Base-by-base conservation (phyloP, 768 basidiomycete genomes). In the Coprinellus aureogranulatus region DNA sequence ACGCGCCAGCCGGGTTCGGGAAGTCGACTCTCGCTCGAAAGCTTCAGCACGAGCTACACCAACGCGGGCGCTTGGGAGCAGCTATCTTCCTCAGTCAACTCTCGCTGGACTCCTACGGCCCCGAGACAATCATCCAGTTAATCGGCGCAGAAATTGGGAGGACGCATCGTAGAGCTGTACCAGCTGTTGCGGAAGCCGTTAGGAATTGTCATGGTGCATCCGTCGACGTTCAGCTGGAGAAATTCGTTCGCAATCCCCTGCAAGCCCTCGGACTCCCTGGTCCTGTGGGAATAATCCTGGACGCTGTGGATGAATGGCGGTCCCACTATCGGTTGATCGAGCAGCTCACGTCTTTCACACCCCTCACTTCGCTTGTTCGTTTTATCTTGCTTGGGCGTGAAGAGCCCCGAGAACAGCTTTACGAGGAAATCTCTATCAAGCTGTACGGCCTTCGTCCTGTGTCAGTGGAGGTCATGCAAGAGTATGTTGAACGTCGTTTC, bases 221-320 rank as follows among this genome's bases (percentile, higher is more conserved):
- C 4, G 23, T 45, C 10, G n/a, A 46, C 10, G 41, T 20, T 8
- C 41, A 45, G 26, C 26, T 55, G 10, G n/a, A 37, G 4, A 42
- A 22, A 14, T 55, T 42, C 44, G 28, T 55, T 23, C 16, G 49
- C 11, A 40, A 42, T 11, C 59, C 59, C 4, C 50, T 60, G 5
- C 25, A 27, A 2, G 26, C 54, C 8, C 48, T 60, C 23, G 18
- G 23, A 6, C 49, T 49, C 20, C 34, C 46, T 12, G 37, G 40
- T 16, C 37, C 46, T 18, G 34, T 60, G 27, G 49, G 42, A 26
- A 51, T 60, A 22, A 26, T 60, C 20, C 20, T 60, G 25, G 59
- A 60, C 44, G 59, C 47, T n/a, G 31, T 60, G 45, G 59, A 60
- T 40, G 59, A 60, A 60, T 60, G 54, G 54, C 44, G 4, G 0